Percentiles rank a stretch among this genome's conserved stretches.
Evolutionary conservation across 768 basidiomycete genomes (phyloP).

Genomic region (Obba rivulosa): DNA sequence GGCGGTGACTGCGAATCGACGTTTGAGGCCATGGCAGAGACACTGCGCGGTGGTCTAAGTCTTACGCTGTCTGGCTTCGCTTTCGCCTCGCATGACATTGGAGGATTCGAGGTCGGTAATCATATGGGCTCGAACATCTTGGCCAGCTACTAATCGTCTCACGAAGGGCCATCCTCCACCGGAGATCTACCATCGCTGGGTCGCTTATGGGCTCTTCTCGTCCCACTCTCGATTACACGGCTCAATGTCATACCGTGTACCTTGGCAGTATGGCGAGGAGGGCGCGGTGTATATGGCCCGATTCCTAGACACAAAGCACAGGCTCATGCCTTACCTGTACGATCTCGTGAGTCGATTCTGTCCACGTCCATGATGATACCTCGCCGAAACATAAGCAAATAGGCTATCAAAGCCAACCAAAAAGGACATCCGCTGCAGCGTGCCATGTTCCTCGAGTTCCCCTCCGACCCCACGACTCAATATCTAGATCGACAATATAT

Average conservation of each 20-base stretch:
- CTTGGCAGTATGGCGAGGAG: slow-evolving; percentile 73
- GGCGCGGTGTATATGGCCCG: slow-evolving; percentile 58
- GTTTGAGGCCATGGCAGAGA: slow-evolving; percentile 76
- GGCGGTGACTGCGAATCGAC: slow-evolving; percentile 75
- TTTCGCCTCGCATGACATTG: slow-evolving; percentile 72
- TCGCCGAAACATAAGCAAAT: not conserved
- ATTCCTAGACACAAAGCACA: slow-evolving; percentile 58
- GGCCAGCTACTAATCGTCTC: not conserved
- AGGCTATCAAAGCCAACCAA: slow-evolving; percentile 48
- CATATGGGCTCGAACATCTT: not conserved
- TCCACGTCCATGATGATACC: not conserved
- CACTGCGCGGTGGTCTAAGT: slow-evolving; percentile 60
- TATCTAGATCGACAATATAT: slow-evolving; percentile 57
- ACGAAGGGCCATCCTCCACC: slow-evolving; percentile 57
- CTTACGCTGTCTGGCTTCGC: slow-evolving; percentile 65
- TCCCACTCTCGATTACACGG: slow-evolving; percentile 74
- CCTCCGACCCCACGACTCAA: slow-evolving; percentile 53
- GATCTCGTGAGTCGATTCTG: slow-evolving; percentile 34
- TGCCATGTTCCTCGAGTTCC: slow-evolving; percentile 65
- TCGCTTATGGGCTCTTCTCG: slow-evolving; percentile 71
- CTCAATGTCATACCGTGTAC: slow-evolving; percentile 68
- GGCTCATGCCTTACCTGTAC: slow-evolving; percentile 73
- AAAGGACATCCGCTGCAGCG: slow-evolving; percentile 55
- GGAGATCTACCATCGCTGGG: slow-evolving; percentile 72
- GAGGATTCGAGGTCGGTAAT: slow-evolving; percentile 58